Base-by-base conservation (phyloP, 805 yeast genomes). In the Teunomyces barrocoloradensis region DNA sequence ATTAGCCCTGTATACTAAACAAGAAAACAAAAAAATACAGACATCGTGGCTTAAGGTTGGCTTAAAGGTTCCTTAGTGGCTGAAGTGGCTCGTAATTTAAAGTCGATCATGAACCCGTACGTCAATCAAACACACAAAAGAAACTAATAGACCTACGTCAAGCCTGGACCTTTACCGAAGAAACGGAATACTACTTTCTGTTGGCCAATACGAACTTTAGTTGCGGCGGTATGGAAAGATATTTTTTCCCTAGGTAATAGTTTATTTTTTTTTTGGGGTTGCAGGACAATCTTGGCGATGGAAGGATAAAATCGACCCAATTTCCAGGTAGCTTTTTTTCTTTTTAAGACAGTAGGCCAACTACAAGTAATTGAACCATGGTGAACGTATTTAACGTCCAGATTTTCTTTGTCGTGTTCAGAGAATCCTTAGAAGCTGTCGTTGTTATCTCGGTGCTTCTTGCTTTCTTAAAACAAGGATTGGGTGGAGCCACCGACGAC, bases 381-480 rank as follows among this genome's bases (percentile, higher is more conserved):
- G 79, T 66, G 25, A 61, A 76, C 69, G 86, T 85, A 34, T 85
- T 86, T 65, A 81, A 84, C 61, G 84, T 81, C 38, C 84, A 81
- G 57, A 84, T 90, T 52, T 90, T 89, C 76, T 89, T 90, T 71
- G 85, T 91, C 56, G 94, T 90, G 49, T 85, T 92, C 67, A 86
- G 99, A 77, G 99, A 92, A 74, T 75, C 95, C 44, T 74, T 92
- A 53, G 99, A 92, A 72, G 99, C 98, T 15, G 84, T 90, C 45
- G 80, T 92, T 55, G 87, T 92, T 54, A 86, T 94, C 53, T 89
- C 98, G 6, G 97, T 92, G 42, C 75, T 92, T 53, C 76, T 92
- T 48, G 95, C 98, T 30, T 92, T 92, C 73, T 77, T 91, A 57
- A 89, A 89, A 68, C 97, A 89, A 70, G 87, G 96, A 52, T 78